Conservation (phyloP, 2,329 filamentous ascomycete species). For the Fulvia fulva region DNA sequence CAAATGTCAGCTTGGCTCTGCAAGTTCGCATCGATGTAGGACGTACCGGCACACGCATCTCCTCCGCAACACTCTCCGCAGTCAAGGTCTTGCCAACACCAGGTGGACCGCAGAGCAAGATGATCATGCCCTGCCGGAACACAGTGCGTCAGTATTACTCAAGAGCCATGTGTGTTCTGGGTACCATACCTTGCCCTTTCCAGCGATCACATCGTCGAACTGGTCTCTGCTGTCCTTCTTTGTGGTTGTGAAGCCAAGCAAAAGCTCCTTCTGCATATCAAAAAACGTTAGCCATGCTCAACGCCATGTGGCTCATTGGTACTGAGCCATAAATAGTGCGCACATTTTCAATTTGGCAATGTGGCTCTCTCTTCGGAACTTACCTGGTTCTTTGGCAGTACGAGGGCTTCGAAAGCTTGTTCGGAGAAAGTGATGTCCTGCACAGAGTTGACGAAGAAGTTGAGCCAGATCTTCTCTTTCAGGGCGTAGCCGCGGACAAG, state of each 20-base stretch:
- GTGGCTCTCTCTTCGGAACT: no score
- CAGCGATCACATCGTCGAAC: conserved; percentile 51
- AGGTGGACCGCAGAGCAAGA: conserved; percentile 46
- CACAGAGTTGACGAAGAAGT: neutral
- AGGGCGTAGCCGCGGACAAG: conserved; percentile 34
- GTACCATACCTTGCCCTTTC: conserved; percentile 49
- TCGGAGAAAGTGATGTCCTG: conserved; percentile 41
- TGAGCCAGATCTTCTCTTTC: neutral
- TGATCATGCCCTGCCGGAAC: conserved; percentile 48
- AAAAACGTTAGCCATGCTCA: no score
- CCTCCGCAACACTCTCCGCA: conserved; percentile 49
- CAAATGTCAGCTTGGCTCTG: neutral
- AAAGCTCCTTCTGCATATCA: conserved; percentile 48
- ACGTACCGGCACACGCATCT: conserved; percentile 43
- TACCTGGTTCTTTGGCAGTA: conserved; percentile 44
- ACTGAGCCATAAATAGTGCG: no score
- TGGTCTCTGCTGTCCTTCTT: conserved; percentile 33
- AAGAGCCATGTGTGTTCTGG: no score
- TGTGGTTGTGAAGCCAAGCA: conserved; percentile 46
- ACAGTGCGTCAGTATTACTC: neutral
- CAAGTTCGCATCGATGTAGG: neutral
- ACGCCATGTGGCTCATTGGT: no score
- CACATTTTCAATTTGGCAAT: no score
- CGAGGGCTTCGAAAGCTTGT: conserved; percentile 45
- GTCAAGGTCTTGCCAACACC: conserved; percentile 55